phyloP scores from a whole-genome alignment of 371 early-diverging fungal genomes.

The Pancytospora philotis region DNA sequence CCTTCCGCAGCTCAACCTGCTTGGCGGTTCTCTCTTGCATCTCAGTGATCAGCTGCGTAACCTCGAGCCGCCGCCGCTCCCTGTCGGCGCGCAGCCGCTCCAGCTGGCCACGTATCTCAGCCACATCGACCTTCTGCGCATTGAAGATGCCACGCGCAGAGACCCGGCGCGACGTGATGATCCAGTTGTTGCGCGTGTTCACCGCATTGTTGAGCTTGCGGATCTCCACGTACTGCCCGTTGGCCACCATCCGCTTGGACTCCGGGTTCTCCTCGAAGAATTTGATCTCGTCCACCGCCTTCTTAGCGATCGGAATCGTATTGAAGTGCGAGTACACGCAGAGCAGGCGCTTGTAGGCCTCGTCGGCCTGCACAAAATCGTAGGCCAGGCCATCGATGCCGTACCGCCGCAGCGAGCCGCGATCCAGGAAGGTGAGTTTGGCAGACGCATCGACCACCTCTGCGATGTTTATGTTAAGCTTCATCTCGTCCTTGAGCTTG shows the following conservation, averaged over 20 bases:
- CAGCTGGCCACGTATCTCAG: constrained; percentile 32
- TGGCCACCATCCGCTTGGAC: constrained; percentile 48
- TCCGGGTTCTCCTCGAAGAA: constrained; percentile 44
- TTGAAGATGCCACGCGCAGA: constrained; percentile 37
- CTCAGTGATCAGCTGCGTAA: constrained; percentile 17
- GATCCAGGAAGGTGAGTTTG: neutral
- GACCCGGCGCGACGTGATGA: constrained; percentile 28
- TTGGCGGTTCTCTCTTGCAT: constrained; percentile 1
- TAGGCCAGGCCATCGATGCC: constrained; percentile 52
- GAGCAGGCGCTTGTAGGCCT: constrained; percentile 50
- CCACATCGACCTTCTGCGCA: constrained; percentile 15
- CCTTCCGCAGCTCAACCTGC: neutral
- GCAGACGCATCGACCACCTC: neutral
- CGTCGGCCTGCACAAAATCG: constrained; percentile 54
- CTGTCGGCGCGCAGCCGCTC: constrained; percentile 25
- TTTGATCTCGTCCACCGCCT: constrained; percentile 39
- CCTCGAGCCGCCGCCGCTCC: constrained; percentile 26
- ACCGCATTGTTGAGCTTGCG: constrained; percentile 55
- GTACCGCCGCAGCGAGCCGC: constrained; percentile 15
- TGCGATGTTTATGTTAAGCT: constrained; percentile 50
- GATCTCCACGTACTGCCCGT: constrained; percentile 53
- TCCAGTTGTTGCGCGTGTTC: constrained; percentile 45
- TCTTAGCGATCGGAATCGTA: constrained; percentile 54
- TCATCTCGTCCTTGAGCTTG: constrained; percentile 56
- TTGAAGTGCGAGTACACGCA: constrained; percentile 47